phyloP scores from a whole-genome alignment of 2,329 filamentous ascomycete species.

The Fusarium burgessii region DNA sequence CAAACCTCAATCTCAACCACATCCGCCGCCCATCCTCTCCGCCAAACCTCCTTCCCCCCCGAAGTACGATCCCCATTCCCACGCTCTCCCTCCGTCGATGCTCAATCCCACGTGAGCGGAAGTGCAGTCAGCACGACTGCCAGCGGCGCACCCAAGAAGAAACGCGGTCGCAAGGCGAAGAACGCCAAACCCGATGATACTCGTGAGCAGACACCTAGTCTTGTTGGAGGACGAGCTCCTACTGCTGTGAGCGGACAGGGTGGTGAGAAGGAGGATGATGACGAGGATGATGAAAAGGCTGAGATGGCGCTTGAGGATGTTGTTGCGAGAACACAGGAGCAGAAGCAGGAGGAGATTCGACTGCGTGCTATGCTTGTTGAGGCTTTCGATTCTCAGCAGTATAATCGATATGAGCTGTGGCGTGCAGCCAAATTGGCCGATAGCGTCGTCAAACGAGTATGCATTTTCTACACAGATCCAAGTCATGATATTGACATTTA shows the following conservation, averaged over 20 bases:
- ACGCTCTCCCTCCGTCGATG: slow-evolving; percentile 75
- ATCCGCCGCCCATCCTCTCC: slow-evolving; percentile 72
- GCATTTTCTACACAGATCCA: slow-evolving; percentile 36
- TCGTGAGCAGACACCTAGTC: slow-evolving; percentile 59
- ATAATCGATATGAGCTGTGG: slow-evolving; percentile 77
- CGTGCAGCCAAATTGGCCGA: slow-evolving; percentile 76
- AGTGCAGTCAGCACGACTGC: slow-evolving; percentile 64
- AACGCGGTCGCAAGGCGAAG: slow-evolving; percentile 72
- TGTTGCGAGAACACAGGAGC: slow-evolving; percentile 73
- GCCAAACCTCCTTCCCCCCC: slow-evolving; percentile 84
- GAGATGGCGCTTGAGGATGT: slow-evolving; percentile 69
- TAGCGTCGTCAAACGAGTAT: slow-evolving; percentile 74
- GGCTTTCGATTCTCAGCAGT: slow-evolving; percentile 74
- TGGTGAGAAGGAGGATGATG: slow-evolving; percentile 63
- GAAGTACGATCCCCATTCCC: slow-evolving; percentile 67
- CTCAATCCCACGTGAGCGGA: slow-evolving; percentile 69
- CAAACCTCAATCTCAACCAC: slow-evolving; percentile 62
- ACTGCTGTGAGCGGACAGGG: slow-evolving; percentile 60
- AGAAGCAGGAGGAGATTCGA: slow-evolving; percentile 72
- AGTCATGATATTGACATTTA: slow-evolving; percentile 15
- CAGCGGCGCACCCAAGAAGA: slow-evolving; percentile 64
- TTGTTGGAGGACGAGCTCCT: slow-evolving; percentile 56
- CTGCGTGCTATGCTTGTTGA: slow-evolving; percentile 71
- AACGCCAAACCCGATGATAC: slow-evolving; percentile 60
- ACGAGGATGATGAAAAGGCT: slow-evolving; percentile 68